Evolutionary conservation across 164 flowering plant genomes (phyloP).

Genomic region (Vitis cinerea): DNA sequence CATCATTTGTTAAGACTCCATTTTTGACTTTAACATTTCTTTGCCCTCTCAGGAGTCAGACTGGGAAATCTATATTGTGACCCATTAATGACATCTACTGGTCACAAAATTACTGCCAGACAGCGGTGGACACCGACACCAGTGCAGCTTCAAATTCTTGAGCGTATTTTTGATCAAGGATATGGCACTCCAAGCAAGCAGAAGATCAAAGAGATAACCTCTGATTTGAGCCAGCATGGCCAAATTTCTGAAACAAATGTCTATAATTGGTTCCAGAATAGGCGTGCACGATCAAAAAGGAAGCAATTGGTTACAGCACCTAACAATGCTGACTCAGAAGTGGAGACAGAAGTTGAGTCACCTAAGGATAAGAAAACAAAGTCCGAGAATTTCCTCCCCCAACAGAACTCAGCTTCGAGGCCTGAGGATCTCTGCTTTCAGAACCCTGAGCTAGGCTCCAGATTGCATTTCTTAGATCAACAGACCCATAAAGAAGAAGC

Average conservation of each 20-base stretch:
- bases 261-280: conserved; percentile 93
- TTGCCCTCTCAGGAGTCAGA: conserved; percentile 59
- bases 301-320: conserved; percentile 42
- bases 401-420: conserved; percentile 29
- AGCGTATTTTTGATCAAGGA: conserved; percentile 86
- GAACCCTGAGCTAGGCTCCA: conserved; percentile 55
- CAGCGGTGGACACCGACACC: conserved; percentile 99
- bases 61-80: conserved; percentile 84
- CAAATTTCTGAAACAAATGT: conserved; percentile 90
- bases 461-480: conserved; percentile 43
- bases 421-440: conserved; percentile 64
- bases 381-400: conserved; percentile 39
- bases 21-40: neutral
- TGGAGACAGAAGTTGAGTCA: conserved; percentile 73
- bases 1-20: neutral
- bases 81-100: conserved; percentile 66
- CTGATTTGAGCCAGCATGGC: conserved; percentile 78
- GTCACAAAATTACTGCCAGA: conserved; percentile 81
- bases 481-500: conserved; percentile 36
- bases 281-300: conserved; percentile 87
- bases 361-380: conserved; percentile 64
- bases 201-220: conserved; percentile 46
- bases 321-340: conserved; percentile 52
- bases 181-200: conserved; percentile 95
- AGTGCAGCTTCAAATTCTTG: conserved; percentile 89